Conservation (phyloP, 2,329 filamentous ascomycete species). For the Aspergillus quadricinctus region DNA sequence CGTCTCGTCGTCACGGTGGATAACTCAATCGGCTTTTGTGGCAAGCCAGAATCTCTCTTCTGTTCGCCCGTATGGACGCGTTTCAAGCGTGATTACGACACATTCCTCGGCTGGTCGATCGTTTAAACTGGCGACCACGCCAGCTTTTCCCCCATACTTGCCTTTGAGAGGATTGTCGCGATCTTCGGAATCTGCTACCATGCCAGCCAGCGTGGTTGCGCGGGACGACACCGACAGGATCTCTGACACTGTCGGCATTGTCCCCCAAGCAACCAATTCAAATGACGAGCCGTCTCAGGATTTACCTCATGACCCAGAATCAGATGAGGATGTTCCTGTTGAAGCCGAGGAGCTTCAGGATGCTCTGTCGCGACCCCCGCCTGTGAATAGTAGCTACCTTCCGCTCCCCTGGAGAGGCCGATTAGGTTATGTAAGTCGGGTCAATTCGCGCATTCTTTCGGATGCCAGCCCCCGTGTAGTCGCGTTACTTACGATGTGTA, state of each 20-base stretch:
- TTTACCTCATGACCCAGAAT: slow-evolving; percentile 48
- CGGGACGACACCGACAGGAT: not conserved
- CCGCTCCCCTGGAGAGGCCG: slow-evolving; percentile 88
- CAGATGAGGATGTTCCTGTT: slow-evolving; percentile 47
- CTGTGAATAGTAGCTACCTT: slow-evolving; percentile 76
- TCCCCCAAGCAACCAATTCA: slow-evolving; percentile 1
- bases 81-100: slow-evolving; percentile 1
- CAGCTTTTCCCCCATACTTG: not conserved
- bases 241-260: not conserved
- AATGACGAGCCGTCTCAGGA: slow-evolving; percentile 16
- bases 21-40: slow-evolving; percentile 25
- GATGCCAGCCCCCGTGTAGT: not conserved
- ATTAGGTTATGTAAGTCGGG: slow-evolving; percentile 74
- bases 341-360: slow-evolving; percentile 56
- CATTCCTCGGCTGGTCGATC: slow-evolving; percentile 14
- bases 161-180: slow-evolving; percentile 3
- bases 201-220: not conserved
- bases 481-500: slow-evolving; percentile 23
- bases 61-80: not conserved
- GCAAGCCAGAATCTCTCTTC: slow-evolving; percentile 14
- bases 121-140: slow-evolving; percentile 8
- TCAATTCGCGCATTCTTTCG: not conserved
- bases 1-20: slow-evolving; percentile 20
- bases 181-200: slow-evolving; percentile 2
- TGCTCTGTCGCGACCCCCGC: slow-evolving; percentile 61